Percentiles rank a stretch among this genome's conserved stretches.
These are phyloP conservation scores for Jatropha curcas DNA, from an alignment of 345 rosid species.

Conservation along the genomic window DNA sequence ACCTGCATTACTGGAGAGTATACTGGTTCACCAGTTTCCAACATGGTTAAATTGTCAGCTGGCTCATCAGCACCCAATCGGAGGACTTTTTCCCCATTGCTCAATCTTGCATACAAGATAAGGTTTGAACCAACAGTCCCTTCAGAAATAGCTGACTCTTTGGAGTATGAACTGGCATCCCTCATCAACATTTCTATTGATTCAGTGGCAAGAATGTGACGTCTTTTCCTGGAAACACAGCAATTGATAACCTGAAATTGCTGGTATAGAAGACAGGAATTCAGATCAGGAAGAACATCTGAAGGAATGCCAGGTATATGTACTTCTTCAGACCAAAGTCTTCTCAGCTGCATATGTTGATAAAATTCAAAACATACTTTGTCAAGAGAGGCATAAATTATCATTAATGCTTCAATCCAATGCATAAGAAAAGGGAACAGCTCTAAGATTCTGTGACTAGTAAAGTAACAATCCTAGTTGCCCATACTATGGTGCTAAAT, in stretches of 20 bases:
- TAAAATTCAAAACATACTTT: conserved; percentile 10
- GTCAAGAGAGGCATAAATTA: conserved; percentile 20
- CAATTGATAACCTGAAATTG: conserved; percentile 90
- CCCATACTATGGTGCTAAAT: neutral
- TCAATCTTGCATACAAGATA: conserved; percentile 59
- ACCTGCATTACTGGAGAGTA: conserved; percentile 91
- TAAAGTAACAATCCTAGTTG: neutral
- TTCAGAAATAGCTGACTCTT: conserved; percentile 39
- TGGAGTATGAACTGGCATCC: conserved; percentile 44
- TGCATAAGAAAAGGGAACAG: neutral
- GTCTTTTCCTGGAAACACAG: conserved; percentile 81
- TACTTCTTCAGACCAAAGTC: conserved; percentile 77
- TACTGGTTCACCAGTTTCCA: conserved; percentile 91
- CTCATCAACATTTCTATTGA: conserved; percentile 68
- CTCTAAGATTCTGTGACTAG: neutral
- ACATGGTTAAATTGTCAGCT: conserved; percentile 64
- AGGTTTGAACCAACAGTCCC: conserved; percentile 31
- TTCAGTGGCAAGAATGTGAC: conserved; percentile 51
- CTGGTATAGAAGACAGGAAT: conserved; percentile 81
- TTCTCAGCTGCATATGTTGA: conserved; percentile 61
- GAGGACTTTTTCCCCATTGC: conserved; percentile 68
- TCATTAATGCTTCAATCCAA: conserved; percentile 1
- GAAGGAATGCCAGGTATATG: conserved; percentile 75
- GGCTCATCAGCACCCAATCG: conserved; percentile 64
- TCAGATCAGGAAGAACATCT: conserved; percentile 75